These are phyloP conservation scores for Mesembryanthemum crystallinum DNA, from an alignment of 148 eudicot species.

Conservation along the genomic window DNA sequence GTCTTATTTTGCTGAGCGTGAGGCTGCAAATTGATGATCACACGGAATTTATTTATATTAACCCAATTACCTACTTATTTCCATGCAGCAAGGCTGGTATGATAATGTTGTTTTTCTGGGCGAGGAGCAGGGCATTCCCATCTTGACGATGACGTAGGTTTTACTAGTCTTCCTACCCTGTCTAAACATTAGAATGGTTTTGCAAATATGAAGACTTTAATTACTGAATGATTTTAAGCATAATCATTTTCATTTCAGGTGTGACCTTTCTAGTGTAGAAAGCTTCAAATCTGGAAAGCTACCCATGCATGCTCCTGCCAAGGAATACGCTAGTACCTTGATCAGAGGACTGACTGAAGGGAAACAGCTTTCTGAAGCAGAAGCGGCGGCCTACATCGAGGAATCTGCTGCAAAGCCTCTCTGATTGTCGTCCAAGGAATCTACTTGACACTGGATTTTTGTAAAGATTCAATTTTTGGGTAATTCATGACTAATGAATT, in stretches of 20 bases:
- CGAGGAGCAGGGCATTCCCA: constrained; percentile 71
- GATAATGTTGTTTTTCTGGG: constrained; percentile 69
- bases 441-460: background rate
- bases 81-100: constrained; percentile 84
- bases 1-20: no score
- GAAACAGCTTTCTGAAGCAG: constrained; percentile 61
- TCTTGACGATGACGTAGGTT: constrained; percentile 91
- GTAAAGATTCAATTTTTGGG: background rate
- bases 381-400: constrained; percentile 65
- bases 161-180: background rate
- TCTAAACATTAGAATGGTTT: background rate
- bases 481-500: background rate
- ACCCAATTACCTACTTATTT: constrained; percentile 8
- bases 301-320: constrained; percentile 49
- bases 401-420: constrained; percentile 65
- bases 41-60: background rate
- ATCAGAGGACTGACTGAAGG: constrained; percentile 69
- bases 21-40: background rate
- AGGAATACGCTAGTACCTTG: constrained; percentile 60
- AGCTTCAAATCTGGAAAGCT: constrained; percentile 57
- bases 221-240: background rate
- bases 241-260: constrained; percentile 40
- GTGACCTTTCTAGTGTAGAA: constrained; percentile 53
- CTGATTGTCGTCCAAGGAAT: constrained; percentile 31
- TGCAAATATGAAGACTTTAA: background rate